These are phyloP conservation scores for Cairneyella variabilis DNA, from an alignment of 495 filamentous ascomycete genomes.

Conservation along the genomic window DNA sequence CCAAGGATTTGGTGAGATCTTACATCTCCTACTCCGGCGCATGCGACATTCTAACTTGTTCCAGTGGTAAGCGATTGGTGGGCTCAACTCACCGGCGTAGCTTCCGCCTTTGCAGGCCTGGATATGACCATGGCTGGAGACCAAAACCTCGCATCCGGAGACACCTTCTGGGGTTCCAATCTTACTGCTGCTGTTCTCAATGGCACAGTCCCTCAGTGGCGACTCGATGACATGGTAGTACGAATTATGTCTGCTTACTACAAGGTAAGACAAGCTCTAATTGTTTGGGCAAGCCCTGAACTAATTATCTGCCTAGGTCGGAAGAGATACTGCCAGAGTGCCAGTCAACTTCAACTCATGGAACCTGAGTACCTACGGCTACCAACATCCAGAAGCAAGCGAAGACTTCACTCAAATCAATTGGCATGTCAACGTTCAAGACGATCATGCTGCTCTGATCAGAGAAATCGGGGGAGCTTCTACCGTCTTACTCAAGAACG, in stretches of 20 bases:
- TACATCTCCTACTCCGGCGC: constrained; percentile 7
- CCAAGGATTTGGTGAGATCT: constrained; percentile 65
- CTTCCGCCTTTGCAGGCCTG: constrained; percentile 74
- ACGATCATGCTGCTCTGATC: constrained; percentile 66
- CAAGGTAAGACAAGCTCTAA: constrained; percentile 49
- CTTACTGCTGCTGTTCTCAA: constrained; percentile 84
- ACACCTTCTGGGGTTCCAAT: constrained; percentile 82
- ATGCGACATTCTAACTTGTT: constrained; percentile 5
- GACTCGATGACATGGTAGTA: constrained; percentile 87
- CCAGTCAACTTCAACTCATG: constrained; percentile 87
- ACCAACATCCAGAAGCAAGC: constrained; percentile 55
- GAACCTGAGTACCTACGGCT: constrained; percentile 73
- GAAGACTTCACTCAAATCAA: constrained; percentile 71
- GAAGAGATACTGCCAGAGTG: constrained; percentile 40
- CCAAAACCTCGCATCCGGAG: constrained; percentile 62
- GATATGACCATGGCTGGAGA: constrained; percentile 98
- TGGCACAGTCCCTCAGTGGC: constrained; percentile 85
- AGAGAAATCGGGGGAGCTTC: constrained; percentile 71
- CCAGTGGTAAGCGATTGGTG: constrained; percentile 81
- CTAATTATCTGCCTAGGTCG: constrained; percentile 26
- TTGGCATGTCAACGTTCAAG: constrained; percentile 78
- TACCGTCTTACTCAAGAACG: constrained; percentile 88
- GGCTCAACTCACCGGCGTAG: constrained; percentile 81
- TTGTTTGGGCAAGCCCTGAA: not conserved
- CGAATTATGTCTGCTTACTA: constrained; percentile 91